A percentile compares a stretch with the other conserved stretches of the same genome.
Conservation (phyloP, 345 rosid genomes). For the Citrus sinensis region DNA sequence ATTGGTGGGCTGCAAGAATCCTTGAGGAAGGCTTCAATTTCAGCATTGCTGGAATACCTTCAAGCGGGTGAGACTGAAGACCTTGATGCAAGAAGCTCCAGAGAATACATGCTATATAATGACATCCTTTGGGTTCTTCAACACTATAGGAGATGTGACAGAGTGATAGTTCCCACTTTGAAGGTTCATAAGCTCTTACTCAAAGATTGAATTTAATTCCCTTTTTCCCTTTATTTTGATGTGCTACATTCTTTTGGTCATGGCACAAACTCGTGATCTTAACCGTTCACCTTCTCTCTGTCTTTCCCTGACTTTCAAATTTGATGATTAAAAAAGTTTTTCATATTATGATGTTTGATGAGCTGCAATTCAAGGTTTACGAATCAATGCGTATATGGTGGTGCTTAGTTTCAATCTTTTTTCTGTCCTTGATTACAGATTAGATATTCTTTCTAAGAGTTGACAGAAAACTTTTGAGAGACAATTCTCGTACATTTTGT, state of each 20-base stretch:
- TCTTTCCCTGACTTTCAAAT: not conserved
- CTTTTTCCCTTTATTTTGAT: not conserved
- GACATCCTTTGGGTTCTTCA: slow-evolving; percentile 85
- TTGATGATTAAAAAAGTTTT: not conserved
- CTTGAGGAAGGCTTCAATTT: slow-evolving; percentile 60
- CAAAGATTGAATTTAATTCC: not conserved
- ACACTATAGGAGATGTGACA: slow-evolving; percentile 67
- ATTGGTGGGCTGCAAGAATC: slow-evolving; percentile 94
- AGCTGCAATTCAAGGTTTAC: not conserved
- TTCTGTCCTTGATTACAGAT: not conserved
- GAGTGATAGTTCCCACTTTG: slow-evolving; percentile 78
- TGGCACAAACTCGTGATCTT: not conserved
- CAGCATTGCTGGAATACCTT: slow-evolving; percentile 71
- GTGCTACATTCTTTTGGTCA: not conserved
- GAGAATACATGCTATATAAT: slow-evolving; percentile 42
- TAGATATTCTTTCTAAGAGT: not conserved
- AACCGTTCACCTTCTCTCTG: not conserved
- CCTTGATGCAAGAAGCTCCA: slow-evolving; percentile 31
- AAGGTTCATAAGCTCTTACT: slow-evolving; percentile 47
- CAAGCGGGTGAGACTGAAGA: slow-evolving; percentile 42
- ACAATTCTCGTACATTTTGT: not conserved
- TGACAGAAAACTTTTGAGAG: not conserved
- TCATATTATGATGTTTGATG: not conserved
- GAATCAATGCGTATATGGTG: not conserved
- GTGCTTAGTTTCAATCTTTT: not conserved